phyloP scores from a whole-genome alignment of 345 rosid species.

The Rubroshorea leprosula region DNA sequence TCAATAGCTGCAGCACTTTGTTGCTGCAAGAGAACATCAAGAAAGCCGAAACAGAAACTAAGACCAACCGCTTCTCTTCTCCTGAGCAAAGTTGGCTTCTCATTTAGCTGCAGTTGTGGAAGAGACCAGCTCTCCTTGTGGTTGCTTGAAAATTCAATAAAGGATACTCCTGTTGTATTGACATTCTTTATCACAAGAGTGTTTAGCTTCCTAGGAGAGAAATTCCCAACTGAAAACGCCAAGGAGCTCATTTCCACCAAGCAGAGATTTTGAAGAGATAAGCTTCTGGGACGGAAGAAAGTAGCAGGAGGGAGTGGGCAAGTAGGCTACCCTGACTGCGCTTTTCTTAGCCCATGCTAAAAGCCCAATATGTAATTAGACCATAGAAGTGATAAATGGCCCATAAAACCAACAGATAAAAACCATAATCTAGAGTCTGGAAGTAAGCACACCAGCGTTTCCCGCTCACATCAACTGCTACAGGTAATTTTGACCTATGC shows the following conservation, averaged over 20 bases:
- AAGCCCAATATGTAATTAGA: background rate
- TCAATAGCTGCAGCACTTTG: constrained; percentile 38
- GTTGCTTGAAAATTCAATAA: constrained; percentile 17
- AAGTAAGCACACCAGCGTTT: no score
- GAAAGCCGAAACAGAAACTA: constrained; percentile 29
- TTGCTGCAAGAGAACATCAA: constrained; percentile 29
- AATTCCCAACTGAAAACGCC: constrained; percentile 38
- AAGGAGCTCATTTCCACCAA: constrained; percentile 42
- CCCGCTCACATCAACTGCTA: no score
- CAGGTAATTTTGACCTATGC: no score
- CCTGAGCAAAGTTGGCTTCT: constrained; percentile 19
- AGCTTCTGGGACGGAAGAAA: background rate
- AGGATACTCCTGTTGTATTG: constrained; percentile 12
- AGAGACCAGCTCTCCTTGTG: constrained; percentile 3
- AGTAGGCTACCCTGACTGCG: background rate
- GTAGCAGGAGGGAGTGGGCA: background rate
- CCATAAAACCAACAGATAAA: background rate
- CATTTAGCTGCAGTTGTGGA: constrained; percentile 14
- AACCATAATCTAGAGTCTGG: no score
- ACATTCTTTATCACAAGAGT: constrained; percentile 10
- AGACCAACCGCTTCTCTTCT: constrained; percentile 64
- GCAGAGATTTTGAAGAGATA: background rate
- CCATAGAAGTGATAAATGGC: background rate
- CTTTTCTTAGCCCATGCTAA: background rate
- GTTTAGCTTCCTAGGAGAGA: constrained; percentile 23